These are phyloP conservation scores for Lodderomyces orthopsilosis DNA, from an alignment of 1,139 yeast genomes.

Conservation along the genomic window DNA sequence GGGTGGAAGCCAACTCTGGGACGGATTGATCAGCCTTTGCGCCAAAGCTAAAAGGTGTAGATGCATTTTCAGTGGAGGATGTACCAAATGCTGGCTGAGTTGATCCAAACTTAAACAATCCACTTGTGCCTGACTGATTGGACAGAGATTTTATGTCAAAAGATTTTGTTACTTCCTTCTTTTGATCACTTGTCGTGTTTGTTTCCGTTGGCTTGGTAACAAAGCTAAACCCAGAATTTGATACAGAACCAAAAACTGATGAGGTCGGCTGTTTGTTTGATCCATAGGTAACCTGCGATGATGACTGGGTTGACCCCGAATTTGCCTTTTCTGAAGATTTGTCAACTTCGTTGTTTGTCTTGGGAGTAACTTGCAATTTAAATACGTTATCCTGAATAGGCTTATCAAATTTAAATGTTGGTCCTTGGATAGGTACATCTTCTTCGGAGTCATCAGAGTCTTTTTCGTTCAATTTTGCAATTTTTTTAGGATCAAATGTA, in stretches of 20 bases:
- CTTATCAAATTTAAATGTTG: slow-evolving; percentile 55
- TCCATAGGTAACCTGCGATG: neutral
- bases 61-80: slow-evolving; percentile 1
- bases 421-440: slow-evolving; percentile 63
- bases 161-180: neutral
- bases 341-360: neutral
- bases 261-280: neutral
- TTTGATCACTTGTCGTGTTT: no score
- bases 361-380: slow-evolving; percentile 26
- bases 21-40: neutral
- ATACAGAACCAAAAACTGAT: neutral
- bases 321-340: neutral
- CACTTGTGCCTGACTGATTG: neutral
- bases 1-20: neutral
- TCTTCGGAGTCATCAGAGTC: slow-evolving; percentile 51
- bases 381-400: slow-evolving; percentile 48
- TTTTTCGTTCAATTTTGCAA: slow-evolving; percentile 28
- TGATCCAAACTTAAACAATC: neutral
- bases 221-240: neutral
- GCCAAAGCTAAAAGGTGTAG: slow-evolving; percentile 5
- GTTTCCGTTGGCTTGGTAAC: neutral
- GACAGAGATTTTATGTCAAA: neutral
- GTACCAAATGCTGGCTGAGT: neutral
- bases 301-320: neutral
- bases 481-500: slow-evolving; percentile 48